Percentiles rank a stretch among this genome's conserved stretches.
Evolutionary conservation across 1,139 yeast species (phyloP).

Genomic region (Pichia terricola): DNA sequence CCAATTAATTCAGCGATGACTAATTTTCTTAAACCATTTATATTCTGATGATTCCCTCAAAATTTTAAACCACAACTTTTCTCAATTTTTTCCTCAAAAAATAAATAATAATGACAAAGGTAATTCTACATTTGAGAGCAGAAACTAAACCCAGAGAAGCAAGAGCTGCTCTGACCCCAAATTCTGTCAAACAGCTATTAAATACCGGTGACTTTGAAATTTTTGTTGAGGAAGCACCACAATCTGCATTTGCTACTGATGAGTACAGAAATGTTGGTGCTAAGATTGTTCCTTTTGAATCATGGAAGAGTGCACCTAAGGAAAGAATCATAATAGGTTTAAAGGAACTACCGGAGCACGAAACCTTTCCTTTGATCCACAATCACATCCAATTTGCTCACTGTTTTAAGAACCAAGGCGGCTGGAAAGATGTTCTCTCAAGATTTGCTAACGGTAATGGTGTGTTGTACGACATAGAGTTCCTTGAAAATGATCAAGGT

Average conservation of each 20-base stretch:
- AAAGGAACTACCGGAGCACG: conserved; percentile 86
- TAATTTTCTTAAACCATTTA: no score
- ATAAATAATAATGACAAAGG: conserved; percentile 24
- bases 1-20: no score
- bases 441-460: conserved; percentile 93
- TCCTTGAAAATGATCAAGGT: conserved; percentile 86
- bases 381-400: conserved; percentile 98
- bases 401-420: conserved; percentile 94
- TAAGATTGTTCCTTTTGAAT: conserved; percentile 79
- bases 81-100: no score
- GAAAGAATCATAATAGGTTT: conserved; percentile 87
- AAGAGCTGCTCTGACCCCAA: conserved; percentile 92
- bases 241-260: conserved; percentile 63
- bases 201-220: conserved; percentile 78
- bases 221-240: conserved; percentile 78
- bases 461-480: conserved; percentile 83
- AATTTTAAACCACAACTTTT: no score
- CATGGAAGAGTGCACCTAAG: conserved; percentile 85
- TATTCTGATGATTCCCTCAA: no score
- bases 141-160: conserved; percentile 97
- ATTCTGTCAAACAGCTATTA: conserved; percentile 72
- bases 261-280: conserved; percentile 83
- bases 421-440: conserved; percentile 85
- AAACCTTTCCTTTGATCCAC: conserved; percentile 83
- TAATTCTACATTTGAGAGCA: conserved; percentile 76